These are phyloP conservation scores for Quercus wislizeni DNA, from an alignment of 306 rosid genomes.

Conservation along the genomic window DNA sequence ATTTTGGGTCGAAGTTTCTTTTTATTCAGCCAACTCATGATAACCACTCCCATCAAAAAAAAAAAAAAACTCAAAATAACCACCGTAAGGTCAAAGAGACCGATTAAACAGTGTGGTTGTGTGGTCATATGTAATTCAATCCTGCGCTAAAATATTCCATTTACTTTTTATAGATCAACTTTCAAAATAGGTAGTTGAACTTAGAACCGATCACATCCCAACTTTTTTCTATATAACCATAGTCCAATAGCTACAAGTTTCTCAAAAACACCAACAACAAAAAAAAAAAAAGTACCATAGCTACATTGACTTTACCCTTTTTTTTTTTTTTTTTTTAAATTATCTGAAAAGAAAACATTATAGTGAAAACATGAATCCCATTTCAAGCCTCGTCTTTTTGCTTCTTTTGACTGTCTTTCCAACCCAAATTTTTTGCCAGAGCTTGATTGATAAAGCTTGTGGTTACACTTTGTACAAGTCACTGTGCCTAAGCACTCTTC, in stretches of 20 bases:
- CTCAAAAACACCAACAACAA: too few relatives aligned
- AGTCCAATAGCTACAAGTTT: too few relatives aligned
- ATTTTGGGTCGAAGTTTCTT: too few relatives aligned
- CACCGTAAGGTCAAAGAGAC: background rate
- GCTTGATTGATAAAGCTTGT: constrained; percentile 5
- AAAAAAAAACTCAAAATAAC: background rate
- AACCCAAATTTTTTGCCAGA: background rate
- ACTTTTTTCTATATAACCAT: too few relatives aligned
- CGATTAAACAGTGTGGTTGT: background rate
- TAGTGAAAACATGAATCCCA: background rate
- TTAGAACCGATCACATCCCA: too few relatives aligned
- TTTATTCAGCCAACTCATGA: background rate
- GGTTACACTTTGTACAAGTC: background rate
- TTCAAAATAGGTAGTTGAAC: too few relatives aligned
- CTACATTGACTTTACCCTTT: too few relatives aligned
- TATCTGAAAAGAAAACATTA: too few relatives aligned
- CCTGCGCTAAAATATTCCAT: too few relatives aligned
- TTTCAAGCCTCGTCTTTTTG: background rate
- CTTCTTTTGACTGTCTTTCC: background rate
- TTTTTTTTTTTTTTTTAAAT: background rate
- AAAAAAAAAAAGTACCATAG: too few relatives aligned
- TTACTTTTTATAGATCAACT: too few relatives aligned
- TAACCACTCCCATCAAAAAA: too few relatives aligned
- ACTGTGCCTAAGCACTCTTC: background rate
- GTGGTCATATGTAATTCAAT: background rate